Base-by-base conservation (phyloP, 1,139 yeast species). In the Suhomyces ambrosiae region DNA sequence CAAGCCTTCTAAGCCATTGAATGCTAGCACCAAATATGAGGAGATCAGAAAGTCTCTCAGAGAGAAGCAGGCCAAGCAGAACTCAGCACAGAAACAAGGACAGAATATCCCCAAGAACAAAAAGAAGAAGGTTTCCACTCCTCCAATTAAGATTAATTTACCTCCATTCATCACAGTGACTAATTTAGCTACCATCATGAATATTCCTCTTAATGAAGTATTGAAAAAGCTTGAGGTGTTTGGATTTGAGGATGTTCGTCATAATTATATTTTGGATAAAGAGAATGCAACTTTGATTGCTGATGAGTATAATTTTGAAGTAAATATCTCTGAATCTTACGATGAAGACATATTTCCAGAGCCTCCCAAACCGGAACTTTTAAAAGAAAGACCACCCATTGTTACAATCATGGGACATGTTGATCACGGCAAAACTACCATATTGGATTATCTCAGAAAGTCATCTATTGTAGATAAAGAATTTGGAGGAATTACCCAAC, bases 381-480 rank as follows among this genome's bases (percentile, higher is more conserved):
- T 85, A 45, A 79, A 79, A 36, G 72, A 81, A 11, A 71, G 98
- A 48, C 89, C 98, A 0, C 98, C 99, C 0, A 85, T 92, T 17
- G 97, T 92, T 2, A 90, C 98, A 0, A 87, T 92, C 36, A 92
- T 92, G 97, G 99, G 99, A 4, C 99, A 92, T 61, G 98, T 92
- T 27, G 99, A 92, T 60, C 99, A 92, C 57, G 99, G 99, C 1
- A 92, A 92, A 57, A 92, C 99, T 2, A 90, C 98, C 0, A 84
- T 92, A 46, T 71, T 92, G 42, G 98, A 94, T 57, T 78, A 80
- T 50, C 67, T 94, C 50, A 73, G 97, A 33, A 88, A 87, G 49
- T 83, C 96, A 0, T 79, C 89, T 0, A 79, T 92, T 7, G 97
- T 85, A 0, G 79, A 80, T 21, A 77, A 80, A 28, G 99, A 92